These are phyloP conservation scores for Talaromyces ruber DNA, from an alignment of 495 filamentous ascomycete species.

Conservation along the genomic window DNA sequence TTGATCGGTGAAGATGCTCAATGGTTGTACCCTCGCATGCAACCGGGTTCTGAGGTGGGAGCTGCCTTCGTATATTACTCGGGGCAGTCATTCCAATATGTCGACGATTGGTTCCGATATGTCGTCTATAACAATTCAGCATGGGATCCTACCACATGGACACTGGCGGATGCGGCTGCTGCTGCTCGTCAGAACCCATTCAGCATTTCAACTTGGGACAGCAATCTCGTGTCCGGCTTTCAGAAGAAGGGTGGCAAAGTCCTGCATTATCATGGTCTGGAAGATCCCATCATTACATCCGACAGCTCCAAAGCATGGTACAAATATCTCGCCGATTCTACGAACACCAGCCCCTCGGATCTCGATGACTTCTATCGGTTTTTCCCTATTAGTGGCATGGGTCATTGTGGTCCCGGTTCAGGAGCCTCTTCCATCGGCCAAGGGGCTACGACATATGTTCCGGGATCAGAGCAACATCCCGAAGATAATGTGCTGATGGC, in stretches of 20 bases:
- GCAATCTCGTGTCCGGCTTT: conserved; percentile 24
- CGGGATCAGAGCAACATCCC: neutral
- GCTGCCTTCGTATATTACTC: conserved; percentile 25
- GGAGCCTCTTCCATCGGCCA: neutral
- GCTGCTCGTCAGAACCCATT: conserved; percentile 35
- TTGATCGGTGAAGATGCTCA: conserved; percentile 40
- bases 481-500: conserved; percentile 11
- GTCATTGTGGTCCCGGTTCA: neutral
- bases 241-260: conserved; percentile 29
- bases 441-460: neutral
- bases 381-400: conserved; percentile 21
- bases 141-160: conserved; percentile 37
- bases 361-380: conserved; percentile 18
- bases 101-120: conserved; percentile 42
- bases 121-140: conserved; percentile 43
- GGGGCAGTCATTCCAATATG: conserved; percentile 31
- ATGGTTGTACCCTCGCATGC: conserved; percentile 47
- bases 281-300: conserved; percentile 12
- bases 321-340: conserved; percentile 6
- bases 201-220: conserved; percentile 14
- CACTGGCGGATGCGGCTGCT: conserved; percentile 25
- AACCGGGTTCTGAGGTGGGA: conserved; percentile 31
- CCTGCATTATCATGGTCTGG: conserved; percentile 29
- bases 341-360: neutral
- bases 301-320: conserved; percentile 15